Percentiles rank a stretch among this genome's conserved stretches.
Evolutionary conservation across 441 rosid genomes (phyloP).

Genomic region (Populus hybrid): DNA sequence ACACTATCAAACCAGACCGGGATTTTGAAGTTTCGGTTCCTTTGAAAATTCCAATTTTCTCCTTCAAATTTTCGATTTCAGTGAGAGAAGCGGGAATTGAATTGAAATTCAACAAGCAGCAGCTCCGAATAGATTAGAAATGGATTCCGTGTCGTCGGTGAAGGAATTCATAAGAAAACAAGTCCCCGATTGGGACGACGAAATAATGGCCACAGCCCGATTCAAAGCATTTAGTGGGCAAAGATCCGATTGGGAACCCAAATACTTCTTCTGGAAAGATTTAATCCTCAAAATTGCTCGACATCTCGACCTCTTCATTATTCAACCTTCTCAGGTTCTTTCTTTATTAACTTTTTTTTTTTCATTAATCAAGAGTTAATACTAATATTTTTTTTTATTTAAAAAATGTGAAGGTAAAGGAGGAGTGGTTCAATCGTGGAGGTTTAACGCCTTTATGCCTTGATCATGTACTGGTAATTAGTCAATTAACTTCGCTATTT

Average conservation of each 20-base stretch:
- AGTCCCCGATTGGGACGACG: conserved; percentile 84
- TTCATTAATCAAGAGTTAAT: not conserved
- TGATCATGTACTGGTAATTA: conserved; percentile 57
- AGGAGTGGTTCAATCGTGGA: conserved; percentile 56
- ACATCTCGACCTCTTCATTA: conserved; percentile 36
- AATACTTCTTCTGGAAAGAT: conserved; percentile 65
- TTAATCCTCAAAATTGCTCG: conserved; percentile 62
- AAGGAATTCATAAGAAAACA: conserved; percentile 53
- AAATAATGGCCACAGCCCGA: conserved; percentile 60
- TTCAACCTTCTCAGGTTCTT: conserved; percentile 52
- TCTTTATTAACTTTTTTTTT: not conserved
- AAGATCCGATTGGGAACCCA: conserved; percentile 82
- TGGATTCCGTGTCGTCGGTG: conserved; percentile 40
- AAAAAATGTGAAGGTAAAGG: conserved; percentile 35
- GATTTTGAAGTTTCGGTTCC: not conserved
- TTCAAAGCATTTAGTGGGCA: conserved; percentile 91
- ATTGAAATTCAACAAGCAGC: conserved; percentile 18
- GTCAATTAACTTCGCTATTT: not conserved
- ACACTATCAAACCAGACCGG: not conserved
- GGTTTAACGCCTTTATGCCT: conserved; percentile 67
- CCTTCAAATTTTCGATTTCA: not conserved
- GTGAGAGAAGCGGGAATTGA: conserved; percentile 6
- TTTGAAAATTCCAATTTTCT: not conserved
- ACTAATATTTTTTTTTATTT: not conserved
- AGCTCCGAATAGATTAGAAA: conserved; percentile 49